Evolutionary conservation across 2,329 filamentous ascomycete genomes (phyloP), one percentile per base, ranked within the genome.

Genomic region (Colletotrichum euphorbiae): DNA sequence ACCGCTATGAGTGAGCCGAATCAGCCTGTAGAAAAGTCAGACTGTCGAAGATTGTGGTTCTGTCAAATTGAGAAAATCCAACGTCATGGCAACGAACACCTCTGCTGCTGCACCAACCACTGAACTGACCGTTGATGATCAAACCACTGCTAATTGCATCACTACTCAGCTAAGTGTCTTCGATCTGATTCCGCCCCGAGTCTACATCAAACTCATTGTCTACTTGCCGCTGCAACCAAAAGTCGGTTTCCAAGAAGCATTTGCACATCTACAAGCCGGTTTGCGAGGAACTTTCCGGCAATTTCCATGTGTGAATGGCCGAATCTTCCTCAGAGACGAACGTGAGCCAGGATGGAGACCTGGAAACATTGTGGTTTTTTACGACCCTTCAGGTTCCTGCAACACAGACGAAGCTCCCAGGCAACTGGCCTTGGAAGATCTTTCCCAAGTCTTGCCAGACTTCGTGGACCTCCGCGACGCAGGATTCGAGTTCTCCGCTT

Each of bases 291-390:
- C 77, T 3, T 71, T 81, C 3, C 72, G 77, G 1, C 64, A 80
- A 59, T 77, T 81, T 12, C 78, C 80, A 5, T 77, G 73, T 15
- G 74, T 81, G 0, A 72, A 73, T 0, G 79, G 80, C n/a, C 77
- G 74, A 40, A 72, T 82, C 55, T 80, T 79, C 6, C 58, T 65
- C 7, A 69, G 71, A 8, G 74, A 76, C 6, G 69, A 76, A 36
- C 62, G 75, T 9, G 73, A 77, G 24, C 71, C 75, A 8, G 77
- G 74, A 4, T 74, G 74, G 60, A 70, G 48, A 17, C 72, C 74
- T 9, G 77, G 75, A 12, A 73, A 78, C 46, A 63, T 74, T 0
- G 36, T 62, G 0, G 40, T 58, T 40, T 64, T 69, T 71, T 51
- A 71, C 72, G 9, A 71, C 72, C 33, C 74, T 71, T 12, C 54